These are phyloP conservation scores for Suillus sp. DNA, from an alignment of 768 basidiomycete genomes.

Conservation along the genomic window DNA sequence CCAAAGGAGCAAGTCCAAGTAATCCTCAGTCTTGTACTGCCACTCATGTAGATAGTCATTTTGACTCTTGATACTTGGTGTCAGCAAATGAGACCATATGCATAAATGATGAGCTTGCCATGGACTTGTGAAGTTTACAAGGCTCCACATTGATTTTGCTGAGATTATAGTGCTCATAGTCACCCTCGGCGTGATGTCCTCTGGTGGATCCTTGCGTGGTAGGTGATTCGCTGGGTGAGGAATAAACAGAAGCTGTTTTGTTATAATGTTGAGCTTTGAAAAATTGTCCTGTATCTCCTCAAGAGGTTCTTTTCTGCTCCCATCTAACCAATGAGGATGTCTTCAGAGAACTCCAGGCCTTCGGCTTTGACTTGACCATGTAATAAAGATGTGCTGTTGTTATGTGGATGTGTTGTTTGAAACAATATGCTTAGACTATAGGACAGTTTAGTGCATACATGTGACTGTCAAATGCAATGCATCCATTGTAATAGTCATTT, in stretches of 20 bases:
- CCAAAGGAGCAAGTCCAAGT: neutral
- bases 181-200: neutral
- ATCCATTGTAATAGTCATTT: too few relatives aligned
- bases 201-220: neutral
- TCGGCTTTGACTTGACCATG: slow-evolving; percentile 1
- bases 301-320: neutral
- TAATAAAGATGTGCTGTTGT: neutral
- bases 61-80: slow-evolving; percentile 1
- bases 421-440: too few relatives aligned
- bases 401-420: neutral
- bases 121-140: neutral
- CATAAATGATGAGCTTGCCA: neutral
- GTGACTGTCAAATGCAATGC: too few relatives aligned
- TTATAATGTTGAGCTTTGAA: neutral
- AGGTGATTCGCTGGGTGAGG: neutral
- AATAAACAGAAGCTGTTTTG: neutral
- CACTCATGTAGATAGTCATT: slow-evolving; percentile 12
- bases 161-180: neutral
- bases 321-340: neutral
- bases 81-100: neutral
- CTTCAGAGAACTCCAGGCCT: neutral
- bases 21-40: neutral
- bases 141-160: neutral
- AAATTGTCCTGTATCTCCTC: neutral
- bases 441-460: too few relatives aligned